Evolutionary conservation across 2,329 filamentous ascomycete species (phyloP).

Genomic region (Sporothrix pallida): DNA sequence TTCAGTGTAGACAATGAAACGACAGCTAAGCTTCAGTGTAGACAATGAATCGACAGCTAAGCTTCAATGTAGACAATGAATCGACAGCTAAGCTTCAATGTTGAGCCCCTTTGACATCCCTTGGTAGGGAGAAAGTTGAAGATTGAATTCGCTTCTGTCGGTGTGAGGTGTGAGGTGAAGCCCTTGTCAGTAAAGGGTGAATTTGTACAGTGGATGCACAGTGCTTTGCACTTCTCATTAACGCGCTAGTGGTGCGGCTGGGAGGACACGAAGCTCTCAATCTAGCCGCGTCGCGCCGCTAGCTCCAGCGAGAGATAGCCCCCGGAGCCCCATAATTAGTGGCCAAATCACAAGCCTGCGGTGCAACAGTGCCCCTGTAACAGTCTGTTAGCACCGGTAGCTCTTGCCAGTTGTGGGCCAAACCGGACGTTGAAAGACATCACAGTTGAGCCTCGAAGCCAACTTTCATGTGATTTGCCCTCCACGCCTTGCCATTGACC

Average conservation of each 20-base stretch:
- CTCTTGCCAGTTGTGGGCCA: background rate
- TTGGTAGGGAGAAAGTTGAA: background rate
- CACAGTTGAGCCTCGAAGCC: background rate
- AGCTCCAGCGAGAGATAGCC: background rate
- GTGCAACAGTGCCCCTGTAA: background rate
- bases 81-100: background rate
- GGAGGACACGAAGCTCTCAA: constrained; percentile 4
- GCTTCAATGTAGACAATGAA: no score
- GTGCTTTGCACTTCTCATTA: background rate
- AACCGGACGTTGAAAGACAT: background rate
- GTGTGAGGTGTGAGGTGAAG: background rate
- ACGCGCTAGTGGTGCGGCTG: background rate
- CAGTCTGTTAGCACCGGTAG: background rate
- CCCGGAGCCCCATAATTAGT: constrained; percentile 5
- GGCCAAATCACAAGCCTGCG: constrained; percentile 23
- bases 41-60: no score
- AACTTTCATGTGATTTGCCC: constrained; percentile 24
- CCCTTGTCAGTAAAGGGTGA: background rate
- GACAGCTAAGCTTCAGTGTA: background rate
- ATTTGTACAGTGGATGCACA: background rate
- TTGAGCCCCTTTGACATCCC: background rate
- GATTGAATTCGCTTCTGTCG: background rate
- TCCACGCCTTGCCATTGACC: background rate
- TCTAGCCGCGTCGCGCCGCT: constrained; percentile 16
- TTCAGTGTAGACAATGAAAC: no score